phyloP scores from a whole-genome alignment of 148 eudicot species.

The Dianthus caryophyllus region DNA sequence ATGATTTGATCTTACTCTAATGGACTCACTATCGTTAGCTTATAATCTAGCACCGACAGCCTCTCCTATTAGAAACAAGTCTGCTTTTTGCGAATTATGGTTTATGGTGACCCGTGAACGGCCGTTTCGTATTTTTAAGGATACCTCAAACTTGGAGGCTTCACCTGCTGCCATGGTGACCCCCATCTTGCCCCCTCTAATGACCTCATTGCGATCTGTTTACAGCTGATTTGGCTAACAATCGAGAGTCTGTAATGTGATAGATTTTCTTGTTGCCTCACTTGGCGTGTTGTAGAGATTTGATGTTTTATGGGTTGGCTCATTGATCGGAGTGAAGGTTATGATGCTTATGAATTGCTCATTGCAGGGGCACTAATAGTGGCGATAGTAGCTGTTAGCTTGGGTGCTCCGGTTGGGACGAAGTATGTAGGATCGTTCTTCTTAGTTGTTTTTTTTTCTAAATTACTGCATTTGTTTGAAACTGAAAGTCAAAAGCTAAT shows the following conservation, averaged over 20 bases:
- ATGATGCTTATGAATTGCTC: conserved; percentile 18
- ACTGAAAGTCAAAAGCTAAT: neutral
- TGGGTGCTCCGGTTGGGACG: conserved; percentile 85
- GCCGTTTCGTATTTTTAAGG: neutral
- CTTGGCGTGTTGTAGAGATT: neutral
- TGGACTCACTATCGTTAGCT: no score
- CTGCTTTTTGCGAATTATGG: neutral
- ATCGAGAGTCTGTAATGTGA: neutral
- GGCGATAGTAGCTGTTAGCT: conserved; percentile 73
- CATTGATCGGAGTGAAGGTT: neutral
- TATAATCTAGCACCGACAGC: no score
- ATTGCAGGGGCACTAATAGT: conserved; percentile 61
- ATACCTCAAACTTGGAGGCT: neutral
- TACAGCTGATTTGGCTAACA: no score
- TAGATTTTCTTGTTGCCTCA: neutral
- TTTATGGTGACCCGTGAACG: neutral
- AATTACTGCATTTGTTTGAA: conserved; percentile 1
- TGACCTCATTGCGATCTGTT: no score
- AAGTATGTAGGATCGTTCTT: conserved; percentile 45
- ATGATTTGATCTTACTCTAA: neutral
- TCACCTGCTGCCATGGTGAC: no score
- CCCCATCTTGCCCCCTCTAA: no score
- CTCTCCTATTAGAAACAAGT: neutral
- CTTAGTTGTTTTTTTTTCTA: conserved; percentile 9
- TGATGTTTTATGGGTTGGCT: neutral